These are phyloP conservation scores for Hortiboletus campestris DNA, from an alignment of 768 basidiomycete species.

Conservation along the genomic window DNA sequence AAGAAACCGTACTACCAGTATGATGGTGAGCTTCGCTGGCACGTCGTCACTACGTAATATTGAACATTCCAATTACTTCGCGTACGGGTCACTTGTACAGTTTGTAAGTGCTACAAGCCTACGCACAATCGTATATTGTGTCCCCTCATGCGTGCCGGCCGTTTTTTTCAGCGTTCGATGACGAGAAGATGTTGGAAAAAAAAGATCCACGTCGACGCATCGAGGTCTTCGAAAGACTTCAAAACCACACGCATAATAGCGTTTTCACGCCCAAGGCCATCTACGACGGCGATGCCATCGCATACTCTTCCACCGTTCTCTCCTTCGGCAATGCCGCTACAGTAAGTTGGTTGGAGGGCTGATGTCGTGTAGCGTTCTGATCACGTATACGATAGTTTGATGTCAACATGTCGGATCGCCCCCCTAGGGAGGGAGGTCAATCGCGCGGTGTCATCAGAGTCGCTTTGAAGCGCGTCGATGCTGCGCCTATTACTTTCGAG, in stretches of 20 bases:
- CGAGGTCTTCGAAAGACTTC: constrained; percentile 35
- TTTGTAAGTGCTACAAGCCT: constrained; percentile 22
- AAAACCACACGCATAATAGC: constrained; percentile 33
- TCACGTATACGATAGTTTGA: constrained; percentile 29
- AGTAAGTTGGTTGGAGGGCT: constrained; percentile 20
- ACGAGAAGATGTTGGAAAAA: constrained; percentile 1
- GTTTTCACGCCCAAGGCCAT: constrained; percentile 43
- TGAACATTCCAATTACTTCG: constrained; percentile 7
- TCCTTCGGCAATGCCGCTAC: constrained; percentile 31
- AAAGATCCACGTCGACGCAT: constrained; percentile 23
- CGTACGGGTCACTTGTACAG: constrained; percentile 10
- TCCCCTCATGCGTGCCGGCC: not conserved
- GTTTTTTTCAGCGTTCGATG: constrained; percentile 16
- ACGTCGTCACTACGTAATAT: constrained; percentile 1
- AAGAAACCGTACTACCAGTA: constrained; percentile 29
- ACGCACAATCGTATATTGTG: not conserved
- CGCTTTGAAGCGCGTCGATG: constrained; percentile 37
- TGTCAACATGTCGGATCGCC: constrained; percentile 33
- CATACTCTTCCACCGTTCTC: constrained; percentile 37
- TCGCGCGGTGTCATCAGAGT: constrained; percentile 33
- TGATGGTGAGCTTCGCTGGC: constrained; percentile 26
- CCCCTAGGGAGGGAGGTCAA: constrained; percentile 12
- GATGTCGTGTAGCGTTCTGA: not conserved
- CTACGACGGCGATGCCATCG: constrained; percentile 45
- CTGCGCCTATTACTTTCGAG: constrained; percentile 37